A percentile compares a stretch with the other conserved stretches of the same genome.
Conservation (phyloP, 2,329 filamentous ascomycete species). For the Cytospora schulzeri region DNA sequence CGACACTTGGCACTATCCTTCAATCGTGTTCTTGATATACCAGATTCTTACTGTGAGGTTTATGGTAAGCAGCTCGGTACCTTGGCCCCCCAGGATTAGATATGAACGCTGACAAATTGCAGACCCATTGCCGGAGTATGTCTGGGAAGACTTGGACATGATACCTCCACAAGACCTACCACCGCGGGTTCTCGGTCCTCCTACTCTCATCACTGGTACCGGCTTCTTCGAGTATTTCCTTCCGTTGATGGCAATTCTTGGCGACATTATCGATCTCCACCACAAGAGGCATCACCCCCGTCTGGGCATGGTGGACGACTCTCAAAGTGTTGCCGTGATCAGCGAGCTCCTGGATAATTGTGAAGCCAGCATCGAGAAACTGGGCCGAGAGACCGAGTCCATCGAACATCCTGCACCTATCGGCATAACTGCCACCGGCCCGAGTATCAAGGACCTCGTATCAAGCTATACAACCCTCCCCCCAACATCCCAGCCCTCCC, state of each 20-base stretch:
- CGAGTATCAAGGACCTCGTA: constrained; percentile 33
- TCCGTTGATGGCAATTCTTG: constrained; percentile 51
- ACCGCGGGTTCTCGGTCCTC: constrained; percentile 41
- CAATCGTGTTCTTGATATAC: constrained; percentile 46
- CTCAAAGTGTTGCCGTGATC: constrained; percentile 39
- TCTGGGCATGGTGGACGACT: constrained; percentile 41
- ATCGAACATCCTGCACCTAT: constrained; percentile 12
- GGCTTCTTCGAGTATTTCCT: constrained; percentile 54
- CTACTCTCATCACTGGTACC: constrained; percentile 42
- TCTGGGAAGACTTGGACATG: constrained; percentile 44
- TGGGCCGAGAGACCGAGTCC: constrained; percentile 34
- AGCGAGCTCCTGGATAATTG: constrained; percentile 42
- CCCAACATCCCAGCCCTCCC: neutral
- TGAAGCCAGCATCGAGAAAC: constrained; percentile 41
- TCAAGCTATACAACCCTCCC: constrained; percentile 23
- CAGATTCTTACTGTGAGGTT: constrained; percentile 49
- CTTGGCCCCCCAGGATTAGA: fast-evolving
- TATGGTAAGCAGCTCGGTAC: constrained; percentile 34
- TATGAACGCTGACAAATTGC: constrained; percentile 3
- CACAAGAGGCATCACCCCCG: constrained; percentile 46
- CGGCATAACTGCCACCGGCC: constrained; percentile 16
- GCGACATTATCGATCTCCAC: constrained; percentile 52
- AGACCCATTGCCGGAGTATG: constrained; percentile 44
- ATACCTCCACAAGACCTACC: constrained; percentile 38
- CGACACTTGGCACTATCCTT: constrained; percentile 51